These are phyloP conservation scores for Saturnispora besseyi DNA, from an alignment of 805 yeast genomes.

Conservation along the genomic window DNA sequence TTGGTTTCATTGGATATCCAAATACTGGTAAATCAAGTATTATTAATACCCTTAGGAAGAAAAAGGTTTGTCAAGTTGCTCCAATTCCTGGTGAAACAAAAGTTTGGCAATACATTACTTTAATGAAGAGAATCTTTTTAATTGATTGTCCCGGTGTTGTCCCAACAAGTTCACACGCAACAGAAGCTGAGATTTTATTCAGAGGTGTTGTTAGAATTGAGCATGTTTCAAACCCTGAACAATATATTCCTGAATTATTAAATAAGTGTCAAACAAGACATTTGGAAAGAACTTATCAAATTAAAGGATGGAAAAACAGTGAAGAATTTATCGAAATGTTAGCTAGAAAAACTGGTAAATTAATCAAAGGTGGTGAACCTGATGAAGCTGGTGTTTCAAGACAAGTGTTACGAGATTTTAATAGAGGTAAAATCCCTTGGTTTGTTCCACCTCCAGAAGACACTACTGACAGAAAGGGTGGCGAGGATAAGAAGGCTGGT, in stretches of 20 bases:
- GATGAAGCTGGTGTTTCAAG: constrained; percentile 91
- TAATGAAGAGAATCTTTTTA: constrained; percentile 90
- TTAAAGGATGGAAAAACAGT: constrained; percentile 77
- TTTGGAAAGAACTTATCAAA: constrained; percentile 90
- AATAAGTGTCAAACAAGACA: constrained; percentile 81
- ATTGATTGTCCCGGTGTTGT: constrained; percentile 99
- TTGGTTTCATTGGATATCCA: constrained; percentile 96
- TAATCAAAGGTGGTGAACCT: constrained; percentile 95
- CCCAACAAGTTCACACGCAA: constrained; percentile 85
- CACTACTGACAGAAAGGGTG: constrained; percentile 44
- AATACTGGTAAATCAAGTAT: constrained; percentile 97
- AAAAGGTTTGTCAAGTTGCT: constrained; percentile 94
- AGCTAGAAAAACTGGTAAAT: constrained; percentile 88
- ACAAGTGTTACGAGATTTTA: constrained; percentile 85
- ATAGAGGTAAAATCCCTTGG: constrained; percentile 98
- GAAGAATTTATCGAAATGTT: constrained; percentile 81
- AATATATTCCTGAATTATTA: constrained; percentile 81
- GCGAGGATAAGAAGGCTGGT: constrained; percentile 44
- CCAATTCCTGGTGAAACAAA: constrained; percentile 99
- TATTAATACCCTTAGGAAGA: constrained; percentile 84
- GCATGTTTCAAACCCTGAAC: constrained; percentile 92
- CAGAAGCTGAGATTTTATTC: constrained; percentile 85
- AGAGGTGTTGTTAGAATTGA: constrained; percentile 99
- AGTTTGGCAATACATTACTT: constrained; percentile 97
- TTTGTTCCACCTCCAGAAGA: constrained; percentile 88